These are phyloP conservation scores for Aspergillus glaucus DNA, from an alignment of 2,329 filamentous ascomycete species.

Conservation along the genomic window DNA sequence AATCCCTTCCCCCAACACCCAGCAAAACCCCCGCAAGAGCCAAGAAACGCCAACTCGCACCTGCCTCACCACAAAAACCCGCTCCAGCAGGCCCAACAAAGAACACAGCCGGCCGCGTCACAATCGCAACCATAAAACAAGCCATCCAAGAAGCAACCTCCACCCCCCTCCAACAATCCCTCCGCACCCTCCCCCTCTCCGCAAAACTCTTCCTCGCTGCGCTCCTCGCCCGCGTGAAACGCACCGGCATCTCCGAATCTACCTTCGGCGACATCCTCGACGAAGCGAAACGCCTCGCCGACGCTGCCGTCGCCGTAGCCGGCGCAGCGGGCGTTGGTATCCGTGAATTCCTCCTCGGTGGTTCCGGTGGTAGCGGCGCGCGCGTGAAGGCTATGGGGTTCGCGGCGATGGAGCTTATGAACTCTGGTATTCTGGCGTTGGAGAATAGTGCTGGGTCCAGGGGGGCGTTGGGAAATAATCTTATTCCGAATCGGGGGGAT, in stretches of 20 bases:
- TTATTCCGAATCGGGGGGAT: constrained; percentile 62
- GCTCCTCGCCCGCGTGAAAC: constrained; percentile 67
- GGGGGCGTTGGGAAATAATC: constrained; percentile 29
- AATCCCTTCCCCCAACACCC: constrained; percentile 38
- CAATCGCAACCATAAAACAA: constrained; percentile 85
- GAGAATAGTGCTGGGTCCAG: constrained; percentile 46
- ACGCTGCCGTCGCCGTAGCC: constrained; percentile 35
- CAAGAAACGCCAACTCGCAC: constrained; percentile 14
- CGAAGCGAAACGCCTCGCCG: constrained; percentile 65
- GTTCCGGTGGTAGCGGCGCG: constrained; percentile 31
- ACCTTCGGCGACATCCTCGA: constrained; percentile 84
- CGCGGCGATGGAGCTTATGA: constrained; percentile 75
- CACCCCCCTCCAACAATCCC: constrained; percentile 82
- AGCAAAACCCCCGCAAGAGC: constrained; percentile 36
- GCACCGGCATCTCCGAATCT: constrained; percentile 81
- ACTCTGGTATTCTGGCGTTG: constrained; percentile 79
- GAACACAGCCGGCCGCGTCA: constrained; percentile 56
- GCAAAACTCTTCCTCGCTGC: constrained; percentile 82
- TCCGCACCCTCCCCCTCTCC: constrained; percentile 72
- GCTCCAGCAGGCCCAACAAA: constrained; percentile 14
- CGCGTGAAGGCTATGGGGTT: constrained; percentile 57
- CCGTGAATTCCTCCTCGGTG: constrained; percentile 53
- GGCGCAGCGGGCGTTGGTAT: constrained; percentile 54
- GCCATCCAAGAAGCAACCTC: constrained; percentile 94
- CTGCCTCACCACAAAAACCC: constrained; percentile 5